Evolutionary conservation across 768 basidiomycete species (phyloP), one percentile per base, ranked within the genome.

Genomic region (Hortiboletus flavorubellus): DNA sequence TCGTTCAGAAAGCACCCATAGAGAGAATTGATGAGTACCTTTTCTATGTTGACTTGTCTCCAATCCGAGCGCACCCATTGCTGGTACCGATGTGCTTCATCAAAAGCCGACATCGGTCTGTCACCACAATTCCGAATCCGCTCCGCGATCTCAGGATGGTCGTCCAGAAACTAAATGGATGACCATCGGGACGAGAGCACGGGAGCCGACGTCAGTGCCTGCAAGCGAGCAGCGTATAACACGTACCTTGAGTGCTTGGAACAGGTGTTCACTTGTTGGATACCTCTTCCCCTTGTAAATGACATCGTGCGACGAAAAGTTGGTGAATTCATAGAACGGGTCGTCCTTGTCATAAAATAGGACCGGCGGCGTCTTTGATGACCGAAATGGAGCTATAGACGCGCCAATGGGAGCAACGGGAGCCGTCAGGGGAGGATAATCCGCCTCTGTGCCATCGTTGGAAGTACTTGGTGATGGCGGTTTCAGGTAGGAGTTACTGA

Each of bases 221-320:
- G 29, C 9, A 31, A 51, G 8, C 23, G 10, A 26, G 21, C 9
- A 43, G 16, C 1, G 11, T 15, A 11, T 2, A 53, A 43, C 10
- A 49, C 68, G 11, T 51, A 84, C 85, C 67, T 87, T 89, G 72
- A 88, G 80, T 3, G 87, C 84, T 60, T 89, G 87, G 63, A 87
- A 89, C 11, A 89, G 77, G 68, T 89, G 88, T 65, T 89, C 88
- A 64, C 85, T 85, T 1, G 87, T 90, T 2, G 87, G 85, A 64
- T 89, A 90, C 51, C 70, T 75, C 64, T 82, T 85, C 39, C 82
- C 82, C 33, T 81, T 77, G 65, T 86, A 84, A 10, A 73, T 61
- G 10, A 90, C 80, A 42, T 81, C 75, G 66, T 89, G 86, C 1
- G 81, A 67, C 10, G 88, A 88, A 67, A 88, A 88, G 67, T 87